phyloP scores from a whole-genome alignment of 352 stramenopile species.

The Phytophthora pinifolia region DNA sequence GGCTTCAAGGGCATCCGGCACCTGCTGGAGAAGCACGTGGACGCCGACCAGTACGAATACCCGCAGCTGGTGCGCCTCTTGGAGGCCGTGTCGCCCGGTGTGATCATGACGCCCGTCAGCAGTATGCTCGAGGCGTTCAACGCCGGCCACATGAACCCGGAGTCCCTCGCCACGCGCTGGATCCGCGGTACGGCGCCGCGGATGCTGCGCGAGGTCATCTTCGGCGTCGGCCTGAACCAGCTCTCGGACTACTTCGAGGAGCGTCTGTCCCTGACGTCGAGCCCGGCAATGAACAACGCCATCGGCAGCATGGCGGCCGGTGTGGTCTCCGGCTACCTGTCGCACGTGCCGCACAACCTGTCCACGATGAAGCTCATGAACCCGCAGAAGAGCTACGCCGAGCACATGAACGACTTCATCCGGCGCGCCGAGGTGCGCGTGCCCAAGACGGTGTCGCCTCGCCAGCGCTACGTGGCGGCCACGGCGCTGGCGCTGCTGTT shows the following conservation, averaged over 20 bases:
- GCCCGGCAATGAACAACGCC: slow-evolving; percentile 85
- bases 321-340: slow-evolving; percentile 92
- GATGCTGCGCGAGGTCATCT: slow-evolving; percentile 91
- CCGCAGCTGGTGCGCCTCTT: slow-evolving; percentile 73
- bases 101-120: slow-evolving; percentile 93
- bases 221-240: slow-evolving; percentile 93
- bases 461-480: slow-evolving; percentile 64
- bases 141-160: slow-evolving; percentile 92
- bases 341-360: slow-evolving; percentile 95
- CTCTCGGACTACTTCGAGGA: slow-evolving; percentile 94
- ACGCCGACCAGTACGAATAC: slow-evolving; percentile 83
- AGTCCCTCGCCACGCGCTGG: slow-evolving; percentile 87
- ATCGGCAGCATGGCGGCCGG: slow-evolving; percentile 87
- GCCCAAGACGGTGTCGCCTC: slow-evolving; percentile 69
- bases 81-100: slow-evolving; percentile 84
- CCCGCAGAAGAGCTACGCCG: slow-evolving; percentile 82
- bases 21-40: slow-evolving; percentile 83
- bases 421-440: slow-evolving; percentile 81
- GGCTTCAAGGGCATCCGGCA: slow-evolving; percentile 92
- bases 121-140: slow-evolving; percentile 93
- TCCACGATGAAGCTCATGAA: slow-evolving; percentile 96
- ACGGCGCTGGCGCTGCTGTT: slow-evolving; percentile 84
- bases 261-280: slow-evolving; percentile 69
- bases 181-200: slow-evolving; percentile 88
- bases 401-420: slow-evolving; percentile 87